Percentiles rank a stretch among this genome's conserved stretches.
Evolutionary conservation across 192 early-diverging fungal genomes (phyloP).

Genomic region (Coemansia sp.): DNA sequence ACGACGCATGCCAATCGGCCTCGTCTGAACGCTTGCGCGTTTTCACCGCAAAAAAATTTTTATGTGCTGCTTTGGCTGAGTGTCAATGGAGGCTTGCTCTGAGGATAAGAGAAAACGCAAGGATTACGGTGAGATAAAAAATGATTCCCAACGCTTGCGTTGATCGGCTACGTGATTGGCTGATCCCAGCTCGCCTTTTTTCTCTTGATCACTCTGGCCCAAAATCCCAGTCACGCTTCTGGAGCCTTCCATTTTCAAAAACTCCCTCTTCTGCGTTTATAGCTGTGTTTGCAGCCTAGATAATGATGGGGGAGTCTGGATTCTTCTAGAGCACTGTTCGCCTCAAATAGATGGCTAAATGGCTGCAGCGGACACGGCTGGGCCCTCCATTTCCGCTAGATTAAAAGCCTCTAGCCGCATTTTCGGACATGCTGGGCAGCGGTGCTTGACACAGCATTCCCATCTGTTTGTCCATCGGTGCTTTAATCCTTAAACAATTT

Average conservation of each 20-base stretch:
- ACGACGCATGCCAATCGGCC: too few relatives aligned
- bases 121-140: slow-evolving; percentile 21
- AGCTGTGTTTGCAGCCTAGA: too few relatives aligned
- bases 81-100: too few relatives aligned
- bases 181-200: slow-evolving; percentile 3
- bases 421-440: neutral
- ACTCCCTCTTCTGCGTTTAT: neutral
- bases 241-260: slow-evolving; percentile 14
- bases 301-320: too few relatives aligned
- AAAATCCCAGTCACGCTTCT: slow-evolving; percentile 13
- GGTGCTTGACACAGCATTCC: neutral
- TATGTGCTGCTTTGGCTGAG: too few relatives aligned
- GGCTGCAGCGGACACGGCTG: neutral
- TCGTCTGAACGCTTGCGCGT: too few relatives aligned
- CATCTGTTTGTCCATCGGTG: too few relatives aligned
- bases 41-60: too few relatives aligned
- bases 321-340: too few relatives aligned
- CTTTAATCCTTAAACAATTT: too few relatives aligned
- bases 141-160: neutral
- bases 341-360: neutral
- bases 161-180: slow-evolving; percentile 33
- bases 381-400: neutral
- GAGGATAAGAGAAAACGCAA: neutral
- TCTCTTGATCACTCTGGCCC: neutral
- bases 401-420: neutral